A percentile compares a stretch with the other conserved stretches of the same genome.
Conservation (phyloP, 164 flowering plant genomes). For the Annona cherimola region DNA sequence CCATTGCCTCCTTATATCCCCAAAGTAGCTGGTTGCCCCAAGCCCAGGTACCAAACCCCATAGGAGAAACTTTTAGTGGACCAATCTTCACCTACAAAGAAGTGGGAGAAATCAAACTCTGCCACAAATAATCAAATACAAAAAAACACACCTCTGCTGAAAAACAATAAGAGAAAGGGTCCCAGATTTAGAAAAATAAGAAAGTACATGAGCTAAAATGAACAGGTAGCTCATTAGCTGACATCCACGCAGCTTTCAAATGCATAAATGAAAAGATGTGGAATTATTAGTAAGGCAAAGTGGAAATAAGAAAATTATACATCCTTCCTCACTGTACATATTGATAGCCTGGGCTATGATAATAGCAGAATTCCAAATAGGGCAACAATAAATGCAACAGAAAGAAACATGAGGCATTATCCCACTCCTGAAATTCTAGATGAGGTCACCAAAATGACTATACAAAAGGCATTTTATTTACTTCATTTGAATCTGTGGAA, state of each 20-base stretch:
- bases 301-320: not conserved
- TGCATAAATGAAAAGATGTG: not conserved
- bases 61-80: constrained; percentile 78
- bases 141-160: not conserved
- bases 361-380: too few species aligned
- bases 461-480: too few species aligned
- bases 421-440: too few species aligned
- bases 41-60: constrained; percentile 99
- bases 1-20: constrained; percentile 88
- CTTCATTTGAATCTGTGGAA: too few species aligned
- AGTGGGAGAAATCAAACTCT: not conserved
- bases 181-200: not conserved
- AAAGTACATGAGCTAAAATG: not conserved
- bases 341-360: not conserved
- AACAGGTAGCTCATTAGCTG: not conserved
- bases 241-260: not conserved
- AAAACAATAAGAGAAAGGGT: not conserved
- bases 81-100: constrained; percentile 69
- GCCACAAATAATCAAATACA: not conserved
- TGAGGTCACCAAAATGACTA: too few species aligned
- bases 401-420: too few species aligned
- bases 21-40: constrained; percentile 98
- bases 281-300: not conserved
- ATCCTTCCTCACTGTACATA: not conserved
- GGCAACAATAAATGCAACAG: too few species aligned